Conservation (phyloP, 2,329 filamentous ascomycete genomes). For the Leptographium flavum region DNA sequence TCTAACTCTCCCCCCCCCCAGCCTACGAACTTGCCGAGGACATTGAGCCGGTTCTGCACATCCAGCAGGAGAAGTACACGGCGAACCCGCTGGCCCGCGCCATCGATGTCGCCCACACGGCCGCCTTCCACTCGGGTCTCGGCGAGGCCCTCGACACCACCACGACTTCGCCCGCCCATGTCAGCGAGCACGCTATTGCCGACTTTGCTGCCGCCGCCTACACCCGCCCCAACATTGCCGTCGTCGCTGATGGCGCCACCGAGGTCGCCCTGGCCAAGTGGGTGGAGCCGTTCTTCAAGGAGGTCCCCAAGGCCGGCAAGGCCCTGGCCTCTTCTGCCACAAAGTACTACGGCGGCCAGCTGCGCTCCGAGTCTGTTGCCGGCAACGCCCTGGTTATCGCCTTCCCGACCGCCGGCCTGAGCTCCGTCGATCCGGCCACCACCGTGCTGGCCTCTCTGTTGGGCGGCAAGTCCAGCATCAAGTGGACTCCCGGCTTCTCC, state of each 20-base stretch:
- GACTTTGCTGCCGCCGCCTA: conserved; percentile 69
- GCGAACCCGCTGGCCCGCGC: conserved; percentile 52
- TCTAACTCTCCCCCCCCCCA: conserved; percentile 22
- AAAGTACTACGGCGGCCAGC: conserved; percentile 92
- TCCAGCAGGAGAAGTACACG: conserved; percentile 62
- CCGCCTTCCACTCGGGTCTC: conserved; percentile 89
- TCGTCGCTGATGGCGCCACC: conserved; percentile 79
- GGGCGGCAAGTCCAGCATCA: conserved; percentile 80
- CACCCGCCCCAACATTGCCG: conserved; percentile 76
- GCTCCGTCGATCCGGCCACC: conserved; percentile 77
- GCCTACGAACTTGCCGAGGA: conserved; percentile 87
- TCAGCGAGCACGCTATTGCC: conserved; percentile 60
- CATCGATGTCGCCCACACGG: conserved; percentile 68
- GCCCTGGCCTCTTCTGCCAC: conserved; percentile 46
- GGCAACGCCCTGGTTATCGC: conserved; percentile 80
- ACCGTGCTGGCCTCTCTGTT: conserved; percentile 79
- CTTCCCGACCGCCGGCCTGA: conserved; percentile 78
- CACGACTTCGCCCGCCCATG: conserved; percentile 63
- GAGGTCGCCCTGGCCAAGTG: conserved; percentile 69
- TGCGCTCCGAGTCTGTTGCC: conserved; percentile 62
- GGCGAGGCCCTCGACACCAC: conserved; percentile 64
- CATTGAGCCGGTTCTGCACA: conserved; percentile 59
- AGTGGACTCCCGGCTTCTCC: conserved; percentile 91
- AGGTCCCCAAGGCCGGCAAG: conserved; percentile 38
- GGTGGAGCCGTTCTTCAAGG: conserved; percentile 84